These are phyloP conservation scores for Ceratobasidium sp. DNA, from an alignment of 1,284 basidiomycete genomes.

Conservation along the genomic window DNA sequence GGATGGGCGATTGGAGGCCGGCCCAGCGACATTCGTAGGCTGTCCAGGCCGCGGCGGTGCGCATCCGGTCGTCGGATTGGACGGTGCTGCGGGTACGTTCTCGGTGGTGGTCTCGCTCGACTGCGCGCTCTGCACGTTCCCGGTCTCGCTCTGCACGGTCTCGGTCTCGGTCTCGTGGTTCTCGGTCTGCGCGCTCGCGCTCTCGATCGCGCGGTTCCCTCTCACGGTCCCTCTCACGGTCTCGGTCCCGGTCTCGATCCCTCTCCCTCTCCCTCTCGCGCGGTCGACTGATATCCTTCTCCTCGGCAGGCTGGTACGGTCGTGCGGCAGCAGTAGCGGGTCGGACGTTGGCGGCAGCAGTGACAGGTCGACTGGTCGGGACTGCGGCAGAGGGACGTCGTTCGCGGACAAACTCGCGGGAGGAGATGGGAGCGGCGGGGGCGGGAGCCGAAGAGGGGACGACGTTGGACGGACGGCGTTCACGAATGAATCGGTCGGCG, in stretches of 20 bases:
- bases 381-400: constrained; percentile 25
- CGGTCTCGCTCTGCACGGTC: constrained; percentile 15
- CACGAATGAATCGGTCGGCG: constrained; percentile 31
- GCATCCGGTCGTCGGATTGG: constrained; percentile 37
- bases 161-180: constrained; percentile 12
- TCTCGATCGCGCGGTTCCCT: constrained; percentile 9
- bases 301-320: constrained; percentile 25
- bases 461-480: constrained; percentile 25
- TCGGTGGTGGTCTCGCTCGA: neutral
- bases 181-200: neutral
- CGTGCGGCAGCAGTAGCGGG: constrained; percentile 15
- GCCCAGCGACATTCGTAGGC: constrained; percentile 44
- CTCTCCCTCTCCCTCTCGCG: constrained; percentile 18
- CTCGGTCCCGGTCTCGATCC: constrained; percentile 17
- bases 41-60: constrained; percentile 40
- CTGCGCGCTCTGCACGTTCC: too few species aligned
- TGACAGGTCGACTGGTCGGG: constrained; percentile 10
- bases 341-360: constrained; percentile 19
- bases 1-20: constrained; percentile 38
- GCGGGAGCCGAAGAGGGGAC: constrained; percentile 19
- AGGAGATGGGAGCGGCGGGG: constrained; percentile 13
- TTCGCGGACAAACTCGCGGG: constrained; percentile 31
- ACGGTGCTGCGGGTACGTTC: constrained; percentile 9
- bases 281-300: neutral
- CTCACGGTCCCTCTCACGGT: constrained; percentile 14